Percentiles rank a stretch among this genome's conserved stretches.
Conservation (phyloP, 306 rosid genomes). For the Psophocarpus tetragonolobus region DNA sequence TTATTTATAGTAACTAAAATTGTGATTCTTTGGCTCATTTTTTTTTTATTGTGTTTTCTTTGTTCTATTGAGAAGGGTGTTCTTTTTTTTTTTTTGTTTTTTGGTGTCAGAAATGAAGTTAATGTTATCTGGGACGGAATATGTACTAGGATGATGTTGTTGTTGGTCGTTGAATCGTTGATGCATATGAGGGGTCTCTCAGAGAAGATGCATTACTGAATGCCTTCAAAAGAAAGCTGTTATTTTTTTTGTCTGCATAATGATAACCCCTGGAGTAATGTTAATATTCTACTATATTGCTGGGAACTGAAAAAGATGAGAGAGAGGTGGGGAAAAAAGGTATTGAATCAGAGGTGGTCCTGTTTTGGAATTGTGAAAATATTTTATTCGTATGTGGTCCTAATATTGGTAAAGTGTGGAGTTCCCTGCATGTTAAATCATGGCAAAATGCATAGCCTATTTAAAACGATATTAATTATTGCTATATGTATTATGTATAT, state of each 20-base stretch:
- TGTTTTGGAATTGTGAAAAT: constrained; percentile 36
- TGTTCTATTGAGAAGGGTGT: background rate
- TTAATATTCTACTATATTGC: constrained; percentile 18
- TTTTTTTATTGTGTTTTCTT: background rate
- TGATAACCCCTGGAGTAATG: background rate
- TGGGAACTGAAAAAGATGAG: constrained; percentile 18
- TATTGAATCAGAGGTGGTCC: constrained; percentile 67
- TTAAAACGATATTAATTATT: constrained; percentile 26
- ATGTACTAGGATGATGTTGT: background rate
- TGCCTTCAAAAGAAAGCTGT: constrained; percentile 4
- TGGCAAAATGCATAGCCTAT: constrained; percentile 25
- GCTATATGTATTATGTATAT: background rate
- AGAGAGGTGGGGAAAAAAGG: constrained; percentile 29
- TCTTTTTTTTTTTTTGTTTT: background rate
- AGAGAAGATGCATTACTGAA: background rate
- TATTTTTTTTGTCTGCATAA: background rate
- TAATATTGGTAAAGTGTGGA: constrained; percentile 37
- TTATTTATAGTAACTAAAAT: too few relatives aligned
- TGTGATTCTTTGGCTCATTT: too few relatives aligned
- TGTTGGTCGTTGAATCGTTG: constrained; percentile 4
- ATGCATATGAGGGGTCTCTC: background rate
- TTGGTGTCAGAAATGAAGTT: background rate
- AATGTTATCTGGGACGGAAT: constrained; percentile 3
- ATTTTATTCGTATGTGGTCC: constrained; percentile 63
- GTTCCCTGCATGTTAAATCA: constrained; percentile 45